Base-by-base conservation (phyloP, 768 basidiomycete genomes). In the Lyophyllum semitale region DNA sequence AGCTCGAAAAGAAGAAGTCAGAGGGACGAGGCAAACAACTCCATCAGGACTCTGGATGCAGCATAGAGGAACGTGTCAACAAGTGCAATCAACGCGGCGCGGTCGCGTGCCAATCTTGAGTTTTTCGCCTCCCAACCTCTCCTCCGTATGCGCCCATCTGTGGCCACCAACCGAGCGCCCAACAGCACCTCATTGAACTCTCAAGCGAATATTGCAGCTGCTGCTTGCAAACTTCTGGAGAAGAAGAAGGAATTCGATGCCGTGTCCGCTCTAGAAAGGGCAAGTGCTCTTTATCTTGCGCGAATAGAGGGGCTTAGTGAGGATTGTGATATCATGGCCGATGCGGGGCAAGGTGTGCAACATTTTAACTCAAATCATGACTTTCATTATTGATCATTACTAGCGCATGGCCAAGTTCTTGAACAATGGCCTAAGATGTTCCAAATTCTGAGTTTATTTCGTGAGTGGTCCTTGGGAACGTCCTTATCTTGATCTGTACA, bases 361-460 rank as follows among this genome's bases (percentile, higher is more conserved):
- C 42, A 45, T 58, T 0, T 22, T 33, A 12, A 33, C 7, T n/a
- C 8, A 18, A 27, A 12, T 18, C 8, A 22, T 3, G 15, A 23
- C 33, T 20, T 52, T 26, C 30, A 20, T 25, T 40, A 29, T 53
- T 59, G 23, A 55, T 38, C 22, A 29, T 59, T 37, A 33, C 15
- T 15, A 91, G 89, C 87, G 30, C 86, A 88, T 58, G 89, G 89
- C 9, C 82, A 90, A 65, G 88, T 91, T 4, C 79, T 90, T 23
- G 84, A 84, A 54, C 88, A 91, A 58, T 91, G 89, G 89, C 87
- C 88, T 9, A 84, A 82, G 66, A 92, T 92, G 90, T 91, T 92
- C 63, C 80, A 84, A 60, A 89, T 89, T 49, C 72, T 92, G 46
- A 81, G 72, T 53, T 73, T 85, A 55, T 91, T 90, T 66, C 63